Evolutionary conservation across 257 asterid genomes (phyloP), one percentile per base, ranked within the genome.

Genomic region (Hygrophila difformis): DNA sequence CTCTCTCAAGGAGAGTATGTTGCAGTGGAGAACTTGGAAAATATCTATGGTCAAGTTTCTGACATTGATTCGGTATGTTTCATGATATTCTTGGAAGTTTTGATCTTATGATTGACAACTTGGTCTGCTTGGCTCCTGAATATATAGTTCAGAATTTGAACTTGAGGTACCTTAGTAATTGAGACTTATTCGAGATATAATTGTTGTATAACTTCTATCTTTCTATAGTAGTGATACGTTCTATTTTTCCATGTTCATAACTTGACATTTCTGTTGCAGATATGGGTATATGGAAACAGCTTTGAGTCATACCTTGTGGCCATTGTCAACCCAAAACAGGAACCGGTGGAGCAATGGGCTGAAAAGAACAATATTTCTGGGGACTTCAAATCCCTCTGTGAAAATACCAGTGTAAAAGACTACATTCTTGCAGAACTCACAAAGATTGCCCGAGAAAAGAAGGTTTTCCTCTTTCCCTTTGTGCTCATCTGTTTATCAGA

Each of bases 1-100:
- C 93, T 89, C 54, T 82, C 98, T 12, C 98, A 89, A 70, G 98
- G 98, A 58, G 98, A 89, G 68, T 89, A 89, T 72, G 98, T 89
- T 49, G 98, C 98, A 2, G 98, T 89, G 29, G 98, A 89, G 75
- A 85, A 85, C 68, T 71, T 89, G 75, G 98, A 89, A 70, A 89
- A 75, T 60, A 44, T 82, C 57, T 89, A 67, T 39, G 94, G 94
- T 48, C 65, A 53, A 33, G 82, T 57, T 60, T 26, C 82, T 12
- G 61, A 47, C 49, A 59, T 85, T 47, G 98, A 89, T 55, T 65
- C 80, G 81, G 98, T 89, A 82, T 28, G 78, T 42, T n/a, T n/a
- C n/a, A n/a, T n/a, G n/a, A n/a, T n/a, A n/a, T n/a, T n/a, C n/a
- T n/a, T n/a, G n/a, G n/a, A n/a, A n/a, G n/a, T n/a, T n/a, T n/a